Evolutionary conservation across 163 green algal species (phyloP).

Genomic region (Prototheca cutis): DNA sequence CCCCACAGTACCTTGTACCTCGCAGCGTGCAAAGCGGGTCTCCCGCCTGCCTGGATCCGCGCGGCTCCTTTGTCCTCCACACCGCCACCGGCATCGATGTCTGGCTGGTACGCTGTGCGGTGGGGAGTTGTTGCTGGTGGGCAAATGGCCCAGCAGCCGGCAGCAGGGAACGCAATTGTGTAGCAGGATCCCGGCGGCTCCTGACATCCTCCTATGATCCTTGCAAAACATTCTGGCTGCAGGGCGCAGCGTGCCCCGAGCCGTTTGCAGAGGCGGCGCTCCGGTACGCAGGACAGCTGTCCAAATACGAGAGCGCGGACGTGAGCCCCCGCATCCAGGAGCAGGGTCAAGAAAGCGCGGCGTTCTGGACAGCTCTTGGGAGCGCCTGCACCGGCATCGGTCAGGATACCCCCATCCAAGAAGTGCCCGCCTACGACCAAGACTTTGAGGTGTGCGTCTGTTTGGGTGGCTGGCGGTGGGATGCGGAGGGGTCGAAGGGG

Average conservation of each 20-base stretch:
- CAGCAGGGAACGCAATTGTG: background rate
- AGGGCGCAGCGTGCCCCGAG: conserved; percentile 9
- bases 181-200: too few relatives aligned
- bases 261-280: conserved; percentile 19
- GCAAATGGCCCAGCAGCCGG: background rate
- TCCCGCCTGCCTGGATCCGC: conserved; percentile 49
- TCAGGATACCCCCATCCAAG: background rate
- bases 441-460: conserved; percentile 24
- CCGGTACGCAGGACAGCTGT: conserved; percentile 29
- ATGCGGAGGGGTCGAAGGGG: too few relatives aligned
- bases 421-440: conserved; percentile 14
- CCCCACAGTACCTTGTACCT: conserved; percentile 62
- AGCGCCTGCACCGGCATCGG: background rate
- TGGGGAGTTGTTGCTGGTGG: background rate
- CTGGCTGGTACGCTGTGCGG: conserved; percentile 15
- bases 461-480: background rate
- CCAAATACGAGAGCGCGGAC: conserved; percentile 34
- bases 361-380: conserved; percentile 16
- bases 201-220: too few relatives aligned
- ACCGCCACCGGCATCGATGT: conserved; percentile 8
- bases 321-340: conserved; percentile 3
- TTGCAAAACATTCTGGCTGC: too few relatives aligned
- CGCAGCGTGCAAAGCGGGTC: conserved; percentile 18
- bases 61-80: conserved; percentile 61
- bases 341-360: conserved; percentile 12